Evolutionary conservation across 2,329 filamentous ascomycete species (phyloP).

Genomic region (Lithohypha guttulata): DNA sequence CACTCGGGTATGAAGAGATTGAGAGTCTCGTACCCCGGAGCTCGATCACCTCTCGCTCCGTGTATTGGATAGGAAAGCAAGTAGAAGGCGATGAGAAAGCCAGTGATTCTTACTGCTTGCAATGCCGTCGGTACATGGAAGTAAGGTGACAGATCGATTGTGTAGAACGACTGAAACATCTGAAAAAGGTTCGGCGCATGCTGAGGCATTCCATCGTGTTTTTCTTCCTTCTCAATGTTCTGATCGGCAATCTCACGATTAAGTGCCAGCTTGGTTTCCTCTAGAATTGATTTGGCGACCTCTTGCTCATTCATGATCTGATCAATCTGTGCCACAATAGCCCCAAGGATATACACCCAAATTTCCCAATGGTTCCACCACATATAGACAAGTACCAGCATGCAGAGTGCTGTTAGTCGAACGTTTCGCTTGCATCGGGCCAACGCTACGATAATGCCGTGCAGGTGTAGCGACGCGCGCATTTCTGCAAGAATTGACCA

Average conservation of each 20-base stretch:
- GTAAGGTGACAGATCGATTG: not conserved
- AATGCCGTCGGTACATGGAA: slow-evolving; percentile 1
- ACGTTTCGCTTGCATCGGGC: slow-evolving; percentile 27
- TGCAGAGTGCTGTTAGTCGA: slow-evolving; percentile 27
- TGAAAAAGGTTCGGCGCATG: not conserved
- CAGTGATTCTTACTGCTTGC: slow-evolving; percentile 23
- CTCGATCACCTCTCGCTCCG: slow-evolving; percentile 26
- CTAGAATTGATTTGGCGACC: slow-evolving; percentile 6
- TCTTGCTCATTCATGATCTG: slow-evolving; percentile 25
- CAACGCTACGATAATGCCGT: slow-evolving; percentile 31
- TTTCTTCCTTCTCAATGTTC: not conserved
- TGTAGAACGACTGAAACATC: not conserved
- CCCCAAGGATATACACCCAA: slow-evolving; percentile 33
- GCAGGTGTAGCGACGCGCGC: slow-evolving; percentile 35
- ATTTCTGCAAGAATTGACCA: slow-evolving; percentile 40
- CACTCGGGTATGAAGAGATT: slow-evolving; percentile 29
- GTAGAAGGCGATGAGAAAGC: slow-evolving; percentile 34
- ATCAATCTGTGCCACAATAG: slow-evolving; percentile 35
- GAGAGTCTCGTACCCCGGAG: slow-evolving; percentile 34
- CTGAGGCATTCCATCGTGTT: not conserved
- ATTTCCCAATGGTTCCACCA: slow-evolving; percentile 37
- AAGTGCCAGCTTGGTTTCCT: not conserved
- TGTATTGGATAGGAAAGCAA: slow-evolving; percentile 33
- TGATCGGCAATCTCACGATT: too few species aligned
- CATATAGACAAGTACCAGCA: slow-evolving; percentile 31